Evolutionary conservation across 345 rosid species (phyloP).

Genomic region (Microcos paniculata): DNA sequence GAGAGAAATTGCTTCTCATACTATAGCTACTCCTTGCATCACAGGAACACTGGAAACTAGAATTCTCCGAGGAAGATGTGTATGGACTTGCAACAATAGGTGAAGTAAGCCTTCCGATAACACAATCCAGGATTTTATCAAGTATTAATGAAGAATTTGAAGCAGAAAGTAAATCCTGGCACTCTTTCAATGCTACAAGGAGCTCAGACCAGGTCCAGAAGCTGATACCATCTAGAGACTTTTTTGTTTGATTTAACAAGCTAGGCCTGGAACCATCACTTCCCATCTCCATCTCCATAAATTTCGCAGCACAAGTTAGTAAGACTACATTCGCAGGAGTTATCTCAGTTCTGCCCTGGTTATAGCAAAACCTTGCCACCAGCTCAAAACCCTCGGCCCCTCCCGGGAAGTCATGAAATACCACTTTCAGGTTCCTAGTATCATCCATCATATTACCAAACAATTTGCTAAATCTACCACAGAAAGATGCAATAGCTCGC

Average conservation of each 20-base stretch:
- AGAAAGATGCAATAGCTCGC: constrained; percentile 38
- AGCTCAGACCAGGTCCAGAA: constrained; percentile 64
- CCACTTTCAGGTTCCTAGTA: constrained; percentile 33
- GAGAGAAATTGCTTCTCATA: constrained; percentile 21
- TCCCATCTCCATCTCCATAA: constrained; percentile 49
- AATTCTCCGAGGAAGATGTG: constrained; percentile 33
- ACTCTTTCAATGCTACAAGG: constrained; percentile 39
- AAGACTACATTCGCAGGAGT: constrained; percentile 38
- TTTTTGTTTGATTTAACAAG: constrained; percentile 32
- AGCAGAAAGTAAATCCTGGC: constrained; percentile 36
- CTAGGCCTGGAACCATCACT: constrained; percentile 9
- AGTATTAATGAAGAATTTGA: constrained; percentile 28
- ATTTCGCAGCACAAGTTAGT: constrained; percentile 39
- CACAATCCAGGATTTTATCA: constrained; percentile 33
- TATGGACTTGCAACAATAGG: constrained; percentile 28
- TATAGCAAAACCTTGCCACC: constrained; percentile 48
- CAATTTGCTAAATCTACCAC: constrained; percentile 36
- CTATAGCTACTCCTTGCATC: constrained; percentile 37
- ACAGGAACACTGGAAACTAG: constrained; percentile 27
- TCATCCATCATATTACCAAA: constrained; percentile 17
- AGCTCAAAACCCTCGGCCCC: constrained; percentile 60
- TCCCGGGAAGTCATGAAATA: constrained; percentile 52
- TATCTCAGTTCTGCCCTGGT: constrained; percentile 33
- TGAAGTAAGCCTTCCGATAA: constrained; percentile 31
- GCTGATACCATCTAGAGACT: constrained; percentile 34